Evolutionary conservation across 257 asterid genomes (phyloP), one percentile per base, ranked within the genome.

Genomic region (Penstemon eatonii): DNA sequence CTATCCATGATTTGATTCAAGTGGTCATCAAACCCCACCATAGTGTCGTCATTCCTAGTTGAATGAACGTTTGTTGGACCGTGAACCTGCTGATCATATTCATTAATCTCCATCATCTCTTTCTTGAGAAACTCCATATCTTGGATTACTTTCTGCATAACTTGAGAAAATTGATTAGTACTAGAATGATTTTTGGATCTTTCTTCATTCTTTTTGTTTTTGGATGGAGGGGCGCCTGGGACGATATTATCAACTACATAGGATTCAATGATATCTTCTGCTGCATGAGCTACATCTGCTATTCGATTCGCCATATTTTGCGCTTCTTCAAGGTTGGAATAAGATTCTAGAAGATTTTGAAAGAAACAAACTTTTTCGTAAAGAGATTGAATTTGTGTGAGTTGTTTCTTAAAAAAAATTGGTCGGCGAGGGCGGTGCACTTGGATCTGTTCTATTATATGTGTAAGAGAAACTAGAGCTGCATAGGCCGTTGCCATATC

Each of bases 381-480:
- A 7, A 57, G 63, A 36, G 45, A 57, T 19, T 57, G 33, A 25
- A 25, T 25, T 25, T 25, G 33, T 25, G 33, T 43, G 1, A 57
- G 5, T n/a, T 33, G 63, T 57, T 15, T 57, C 7, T n/a, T 4
- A 37, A n/a, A 40, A 37, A 57, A 8, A 57, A 8, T 57, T 38
- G 44, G 13, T 7, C 37, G 38, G 38, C 0, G 58, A 19, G 12
- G 18, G 11, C 13, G 44, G 45, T 57, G 5, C 13, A 8, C 44
- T 13, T 33, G 5, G 25, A 3, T 33, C 7, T 36, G 63, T 1
- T 57, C 44, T 0, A 57, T 4, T 1, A 13, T 36, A 38, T 33
- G 40, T 3, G 63, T 40, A 37, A 57, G 46, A 57, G 63, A 57
- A 57, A 9, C 42, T 8, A 57, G 63, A 36, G 63, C 63, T 57